phyloP scores from a whole-genome alignment of 768 basidiomycete species.

The Rhizopogon vulgaris region DNA sequence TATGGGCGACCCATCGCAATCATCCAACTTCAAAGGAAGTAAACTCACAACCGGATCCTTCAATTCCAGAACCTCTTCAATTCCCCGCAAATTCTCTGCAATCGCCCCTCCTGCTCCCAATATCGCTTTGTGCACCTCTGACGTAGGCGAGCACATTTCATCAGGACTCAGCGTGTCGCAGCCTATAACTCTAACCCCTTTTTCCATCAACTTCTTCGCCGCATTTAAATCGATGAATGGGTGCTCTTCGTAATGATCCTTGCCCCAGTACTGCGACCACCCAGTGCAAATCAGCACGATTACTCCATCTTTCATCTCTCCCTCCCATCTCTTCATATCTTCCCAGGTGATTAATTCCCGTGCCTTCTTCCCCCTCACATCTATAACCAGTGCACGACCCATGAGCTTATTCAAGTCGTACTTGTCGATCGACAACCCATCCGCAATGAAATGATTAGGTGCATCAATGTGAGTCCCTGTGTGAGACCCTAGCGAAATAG shows the following conservation, averaged over 20 bases:
- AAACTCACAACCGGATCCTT: constrained; percentile 42
- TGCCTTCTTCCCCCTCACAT: constrained; percentile 37
- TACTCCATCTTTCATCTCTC: constrained; percentile 31
- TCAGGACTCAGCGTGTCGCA: constrained; percentile 64
- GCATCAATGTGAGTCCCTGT: constrained; percentile 78
- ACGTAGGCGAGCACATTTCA: constrained; percentile 34
- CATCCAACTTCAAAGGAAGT: constrained; percentile 50
- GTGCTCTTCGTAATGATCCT: constrained; percentile 45
- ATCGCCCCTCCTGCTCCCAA: constrained; percentile 59
- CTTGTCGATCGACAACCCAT: constrained; percentile 48
- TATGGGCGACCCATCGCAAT: constrained; percentile 61
- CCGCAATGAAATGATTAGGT: constrained; percentile 58
- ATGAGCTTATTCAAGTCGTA: constrained; percentile 47
- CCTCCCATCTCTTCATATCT: constrained; percentile 33
- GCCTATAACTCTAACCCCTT: constrained; percentile 51
- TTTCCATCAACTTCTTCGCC: constrained; percentile 41
- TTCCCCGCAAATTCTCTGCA: constrained; percentile 60
- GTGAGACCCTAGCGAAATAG: constrained; percentile 56
- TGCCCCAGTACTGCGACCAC: constrained; percentile 53
- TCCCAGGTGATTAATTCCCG: constrained; percentile 54
- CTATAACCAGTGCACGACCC: constrained; percentile 47
- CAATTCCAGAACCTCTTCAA: constrained; percentile 35
- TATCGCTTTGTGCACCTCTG: constrained; percentile 50
- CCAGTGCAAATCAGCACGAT: constrained; percentile 57
- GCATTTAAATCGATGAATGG: constrained; percentile 52